phyloP scores from a whole-genome alignment of 345 rosid genomes.

The Rhizophora apiculata region DNA sequence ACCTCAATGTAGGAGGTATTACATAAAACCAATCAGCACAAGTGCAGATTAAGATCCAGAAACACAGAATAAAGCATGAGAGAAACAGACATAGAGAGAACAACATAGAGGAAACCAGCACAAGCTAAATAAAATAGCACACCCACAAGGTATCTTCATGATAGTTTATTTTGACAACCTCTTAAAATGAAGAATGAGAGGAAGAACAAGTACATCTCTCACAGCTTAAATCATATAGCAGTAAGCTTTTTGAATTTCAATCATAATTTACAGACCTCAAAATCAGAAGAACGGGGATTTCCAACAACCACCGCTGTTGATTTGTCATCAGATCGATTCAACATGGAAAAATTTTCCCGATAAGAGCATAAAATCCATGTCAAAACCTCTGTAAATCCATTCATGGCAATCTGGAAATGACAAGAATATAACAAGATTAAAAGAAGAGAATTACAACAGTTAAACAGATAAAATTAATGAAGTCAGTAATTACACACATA shows the following conservation, averaged over 20 bases:
- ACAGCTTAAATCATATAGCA: neutral
- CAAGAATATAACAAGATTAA: no score
- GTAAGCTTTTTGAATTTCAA: neutral
- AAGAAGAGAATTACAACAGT: neutral
- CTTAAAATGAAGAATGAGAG: no score
- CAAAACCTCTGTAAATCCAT: slow-evolving; percentile 71
- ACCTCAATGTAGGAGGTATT: no score
- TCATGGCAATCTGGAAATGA: slow-evolving; percentile 58
- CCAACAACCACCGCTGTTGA: slow-evolving; percentile 55
- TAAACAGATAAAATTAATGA: slow-evolving; percentile 5
- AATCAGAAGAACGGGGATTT: slow-evolving; percentile 88
- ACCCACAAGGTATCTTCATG: no score
- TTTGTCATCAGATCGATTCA: slow-evolving; percentile 61
- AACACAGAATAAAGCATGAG: no score
- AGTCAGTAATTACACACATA: neutral
- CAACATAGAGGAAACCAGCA: no score
- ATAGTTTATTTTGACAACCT: no score
- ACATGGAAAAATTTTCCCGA: slow-evolving; percentile 64
- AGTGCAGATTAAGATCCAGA: no score
- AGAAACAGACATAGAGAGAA: no score
- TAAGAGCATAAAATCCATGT: slow-evolving; percentile 74
- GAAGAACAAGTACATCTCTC: no score
- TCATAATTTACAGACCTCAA: slow-evolving; percentile 55
- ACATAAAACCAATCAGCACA: no score
- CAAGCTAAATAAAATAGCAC: no score